Base-by-base conservation (phyloP, 228 moss, liverwort and hornwort genomes). In the Sphagnum magellanicum region DNA sequence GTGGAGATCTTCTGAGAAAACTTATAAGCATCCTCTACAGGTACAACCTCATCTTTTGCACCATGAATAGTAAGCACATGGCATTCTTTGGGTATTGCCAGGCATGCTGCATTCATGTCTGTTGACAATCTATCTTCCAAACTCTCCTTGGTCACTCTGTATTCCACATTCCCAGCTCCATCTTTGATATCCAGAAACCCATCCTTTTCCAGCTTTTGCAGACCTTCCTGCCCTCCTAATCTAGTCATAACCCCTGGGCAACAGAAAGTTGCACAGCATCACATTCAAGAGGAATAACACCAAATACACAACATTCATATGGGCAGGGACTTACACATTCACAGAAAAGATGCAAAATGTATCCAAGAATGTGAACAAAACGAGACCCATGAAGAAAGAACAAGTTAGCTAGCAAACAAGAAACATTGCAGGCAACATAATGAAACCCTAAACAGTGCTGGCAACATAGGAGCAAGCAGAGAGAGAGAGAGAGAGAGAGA, bases 1-100 rank as follows among this genome's bases (percentile, higher is more conserved):
- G 87, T 98, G 7, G 83, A 82, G 74, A 98, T 92, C 49, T 87
- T 85, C 71, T 91, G 76, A 58, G 87, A 91, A 73, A 93, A 98
- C 60, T 89, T 88, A 53, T 87, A 73, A 3, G 97, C 97, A 63
- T 93, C 83, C 51, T 83, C 80, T 55, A 84, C 82, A 47, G 83
- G 79, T 48, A 93, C 73, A 15, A 86, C 71, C 74, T 98, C 91
- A 73, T 98, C 97, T 53, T 13, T 77, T 6, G 83, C 79, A 16
- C 97, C 97, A 73, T 98, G 97, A 17, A 98, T 78, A 53, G 89
- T 98, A 59, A 98, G 83, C 65, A 98, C 91, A 70, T 89, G 90
- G 76, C 81, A 81, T 32, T 61, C 52, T 69, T 74, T 76, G 16
- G 86, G 77, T 66, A 85, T 75, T 65, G 78, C 78, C 66, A 82